phyloP scores from a whole-genome alignment of 176 grass and related monocot species.

The Cymbopogon citratus region DNA sequence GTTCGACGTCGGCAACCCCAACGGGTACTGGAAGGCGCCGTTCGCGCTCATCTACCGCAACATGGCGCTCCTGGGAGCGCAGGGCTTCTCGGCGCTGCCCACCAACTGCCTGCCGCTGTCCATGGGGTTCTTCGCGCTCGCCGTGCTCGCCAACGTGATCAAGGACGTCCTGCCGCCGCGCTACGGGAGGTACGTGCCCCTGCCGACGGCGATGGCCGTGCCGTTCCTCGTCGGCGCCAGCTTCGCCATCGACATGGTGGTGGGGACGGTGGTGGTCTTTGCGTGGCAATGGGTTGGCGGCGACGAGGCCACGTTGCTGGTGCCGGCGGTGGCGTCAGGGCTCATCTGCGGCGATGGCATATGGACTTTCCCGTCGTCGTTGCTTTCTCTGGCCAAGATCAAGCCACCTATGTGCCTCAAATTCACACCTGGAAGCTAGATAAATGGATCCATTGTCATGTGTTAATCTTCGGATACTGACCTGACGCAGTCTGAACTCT shows the following conservation, averaged over 20 bases:
- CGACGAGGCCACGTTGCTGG: constrained; percentile 30
- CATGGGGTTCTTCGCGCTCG: constrained; percentile 58
- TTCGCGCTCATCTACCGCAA: constrained; percentile 86
- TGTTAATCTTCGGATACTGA: neutral
- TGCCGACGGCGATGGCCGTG: constrained; percentile 82
- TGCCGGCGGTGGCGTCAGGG: constrained; percentile 82
- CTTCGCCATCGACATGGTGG: constrained; percentile 82
- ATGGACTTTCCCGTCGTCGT: constrained; percentile 83
- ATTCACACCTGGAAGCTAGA: constrained; percentile 57
- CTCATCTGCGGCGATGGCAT: constrained; percentile 88
- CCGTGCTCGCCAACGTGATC: constrained; percentile 37
- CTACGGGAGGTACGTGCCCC: constrained; percentile 48
- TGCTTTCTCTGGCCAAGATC: constrained; percentile 70
- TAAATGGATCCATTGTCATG: neutral
- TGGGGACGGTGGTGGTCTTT: constrained; percentile 65
- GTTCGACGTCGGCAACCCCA: constrained; percentile 79
- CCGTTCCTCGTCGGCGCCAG: constrained; percentile 85
- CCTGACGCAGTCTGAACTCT: neutral
- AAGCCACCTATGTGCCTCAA: constrained; percentile 87
- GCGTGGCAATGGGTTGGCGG: constrained; percentile 49
- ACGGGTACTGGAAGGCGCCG: constrained; percentile 81
- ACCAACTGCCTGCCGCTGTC: constrained; percentile 60
- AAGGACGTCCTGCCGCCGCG: constrained; percentile 40
- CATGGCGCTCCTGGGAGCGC: constrained; percentile 73
- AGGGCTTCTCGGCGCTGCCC: constrained; percentile 79